Conservation (phyloP, 2,329 filamentous ascomycete genomes). For the Paracoccidioides brasiliensis region DNA sequence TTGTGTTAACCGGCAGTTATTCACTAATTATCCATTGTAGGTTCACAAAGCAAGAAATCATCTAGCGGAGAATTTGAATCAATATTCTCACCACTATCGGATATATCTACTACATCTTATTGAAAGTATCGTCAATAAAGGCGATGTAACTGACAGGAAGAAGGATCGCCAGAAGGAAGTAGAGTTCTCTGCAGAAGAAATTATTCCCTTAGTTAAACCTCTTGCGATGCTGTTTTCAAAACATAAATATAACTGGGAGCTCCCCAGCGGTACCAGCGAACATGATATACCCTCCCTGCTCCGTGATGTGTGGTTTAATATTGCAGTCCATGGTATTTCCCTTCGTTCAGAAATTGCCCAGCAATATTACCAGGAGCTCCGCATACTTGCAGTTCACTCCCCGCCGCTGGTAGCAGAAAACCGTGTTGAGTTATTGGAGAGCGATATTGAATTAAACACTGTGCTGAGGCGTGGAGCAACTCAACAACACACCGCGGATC, state of each 20-base stretch:
- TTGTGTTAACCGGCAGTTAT: background rate
- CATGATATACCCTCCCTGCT: constrained; percentile 58
- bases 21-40: constrained; percentile 24
- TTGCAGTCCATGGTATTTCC: constrained; percentile 84
- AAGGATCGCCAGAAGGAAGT: constrained; percentile 64
- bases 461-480: constrained; percentile 78
- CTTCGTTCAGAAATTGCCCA: constrained; percentile 59
- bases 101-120: constrained; percentile 75
- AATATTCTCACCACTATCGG: constrained; percentile 61
- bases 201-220: constrained; percentile 73
- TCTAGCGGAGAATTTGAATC: constrained; percentile 56
- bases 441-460: constrained; percentile 92
- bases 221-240: constrained; percentile 69
- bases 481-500: constrained; percentile 54
- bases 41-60: constrained; percentile 66
- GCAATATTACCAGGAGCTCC: constrained; percentile 61
- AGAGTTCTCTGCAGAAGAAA: constrained; percentile 72
- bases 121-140: constrained; percentile 78
- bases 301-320: constrained; percentile 96
- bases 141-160: constrained; percentile 65
- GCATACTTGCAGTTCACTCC: constrained; percentile 74
- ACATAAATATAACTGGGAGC: constrained; percentile 11
- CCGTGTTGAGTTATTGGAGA: constrained; percentile 79
- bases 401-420: constrained; percentile 79
- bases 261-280: constrained; percentile 23